Conservation (phyloP, 1,284 basidiomycete genomes). For the Trametes pubescens region DNA sequence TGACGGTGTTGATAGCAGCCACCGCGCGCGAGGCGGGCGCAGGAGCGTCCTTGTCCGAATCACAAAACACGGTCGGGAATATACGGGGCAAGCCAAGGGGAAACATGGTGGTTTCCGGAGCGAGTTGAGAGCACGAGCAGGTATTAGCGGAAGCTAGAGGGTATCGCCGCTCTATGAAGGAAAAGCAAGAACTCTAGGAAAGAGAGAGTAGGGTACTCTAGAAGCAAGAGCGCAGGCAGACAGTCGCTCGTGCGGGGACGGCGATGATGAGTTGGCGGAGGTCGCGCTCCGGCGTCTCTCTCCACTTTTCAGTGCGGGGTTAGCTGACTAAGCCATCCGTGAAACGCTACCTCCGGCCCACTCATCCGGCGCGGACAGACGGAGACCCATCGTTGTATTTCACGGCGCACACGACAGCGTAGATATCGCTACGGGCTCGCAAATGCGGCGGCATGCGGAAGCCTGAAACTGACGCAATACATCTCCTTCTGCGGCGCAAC, state of each 20-base stretch:
- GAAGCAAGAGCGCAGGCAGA: constrained; percentile 18
- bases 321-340: constrained; percentile 37
- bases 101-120: constrained; percentile 34
- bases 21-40: constrained; percentile 47
- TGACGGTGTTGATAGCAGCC: constrained; percentile 68
- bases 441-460: constrained; percentile 70
- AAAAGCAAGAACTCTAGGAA: constrained; percentile 32
- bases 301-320: constrained; percentile 25
- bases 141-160: constrained; percentile 30
- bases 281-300: constrained; percentile 15
- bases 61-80: constrained; percentile 61
- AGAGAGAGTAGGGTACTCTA: constrained; percentile 38
- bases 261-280: constrained; percentile 38
- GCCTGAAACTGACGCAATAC: constrained; percentile 95
- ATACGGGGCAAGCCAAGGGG: constrained; percentile 46
- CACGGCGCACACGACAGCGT: neutral
- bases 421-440: constrained; percentile 11
- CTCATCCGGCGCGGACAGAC: constrained; percentile 4
- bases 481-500: constrained; percentile 98
- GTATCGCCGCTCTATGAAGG: constrained; percentile 34
- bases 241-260: neutral
- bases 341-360: constrained; percentile 15
- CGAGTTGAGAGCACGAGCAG: constrained; percentile 4
- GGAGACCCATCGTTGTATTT: constrained; percentile 5
- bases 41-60: constrained; percentile 46